Conservation (phyloP, 345 rosid genomes). For the Salix purpurea region DNA sequence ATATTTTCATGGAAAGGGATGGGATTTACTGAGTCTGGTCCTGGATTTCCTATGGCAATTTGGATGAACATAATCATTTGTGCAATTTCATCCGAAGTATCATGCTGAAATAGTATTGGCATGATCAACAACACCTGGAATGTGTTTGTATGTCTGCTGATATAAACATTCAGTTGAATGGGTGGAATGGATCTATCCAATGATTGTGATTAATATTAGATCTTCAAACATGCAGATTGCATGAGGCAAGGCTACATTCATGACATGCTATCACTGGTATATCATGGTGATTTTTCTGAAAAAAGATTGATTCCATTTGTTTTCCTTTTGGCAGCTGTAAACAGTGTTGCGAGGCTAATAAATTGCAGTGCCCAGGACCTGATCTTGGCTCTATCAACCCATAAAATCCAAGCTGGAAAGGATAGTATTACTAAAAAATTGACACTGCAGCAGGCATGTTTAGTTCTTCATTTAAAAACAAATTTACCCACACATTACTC, state of each 20-base stretch:
- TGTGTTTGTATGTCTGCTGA: neutral
- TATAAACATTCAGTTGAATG: conserved; percentile 3
- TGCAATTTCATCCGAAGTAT: neutral
- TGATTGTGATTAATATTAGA: neutral
- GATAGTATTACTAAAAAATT: conserved; percentile 61
- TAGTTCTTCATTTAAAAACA: neutral
- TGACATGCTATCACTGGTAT: neutral
- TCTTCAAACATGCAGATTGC: neutral
- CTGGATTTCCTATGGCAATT: neutral
- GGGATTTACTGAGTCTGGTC: neutral
- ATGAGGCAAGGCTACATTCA: neutral
- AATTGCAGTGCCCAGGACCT: conserved; percentile 60
- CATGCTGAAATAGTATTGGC: neutral
- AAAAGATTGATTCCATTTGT: conserved; percentile 2
- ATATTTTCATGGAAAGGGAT: neutral
- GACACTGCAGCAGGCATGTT: conserved; percentile 76
- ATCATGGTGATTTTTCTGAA: neutral
- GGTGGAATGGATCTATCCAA: neutral
- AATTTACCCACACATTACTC: neutral
- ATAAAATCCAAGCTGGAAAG: conserved; percentile 64
- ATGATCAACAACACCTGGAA: neutral
- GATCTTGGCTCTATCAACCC: conserved; percentile 60
- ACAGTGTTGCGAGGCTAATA: conserved; percentile 64
- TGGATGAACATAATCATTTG: neutral
- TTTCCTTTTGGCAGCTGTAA: conserved; percentile 54